Evolutionary conservation across 352 stramenopile genomes (phyloP).

Genomic region (Phytopythium helicoides): DNA sequence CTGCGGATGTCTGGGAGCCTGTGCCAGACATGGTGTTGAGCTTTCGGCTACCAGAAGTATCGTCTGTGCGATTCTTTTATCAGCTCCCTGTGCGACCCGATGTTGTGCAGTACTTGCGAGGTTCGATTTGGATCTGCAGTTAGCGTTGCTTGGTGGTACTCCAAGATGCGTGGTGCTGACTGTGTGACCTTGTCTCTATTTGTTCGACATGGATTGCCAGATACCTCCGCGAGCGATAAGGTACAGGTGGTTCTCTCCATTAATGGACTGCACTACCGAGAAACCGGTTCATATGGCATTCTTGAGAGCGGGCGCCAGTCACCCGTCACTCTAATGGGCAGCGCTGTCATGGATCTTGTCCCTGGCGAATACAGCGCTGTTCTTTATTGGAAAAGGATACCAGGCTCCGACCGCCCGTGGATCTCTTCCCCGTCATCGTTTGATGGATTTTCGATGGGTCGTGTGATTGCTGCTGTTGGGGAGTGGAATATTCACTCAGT

Average conservation of each 20-base stretch:
- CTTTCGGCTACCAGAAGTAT: slow-evolving; percentile 44
- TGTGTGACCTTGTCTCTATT: too few species aligned
- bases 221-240: slow-evolving; percentile 49
- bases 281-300: slow-evolving; percentile 66
- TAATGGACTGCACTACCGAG: slow-evolving; percentile 62
- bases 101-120: slow-evolving; percentile 43
- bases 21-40: slow-evolving; percentile 53
- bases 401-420: slow-evolving; percentile 52
- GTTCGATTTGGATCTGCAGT: slow-evolving; percentile 25
- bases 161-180: too few species aligned
- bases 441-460: slow-evolving; percentile 72
- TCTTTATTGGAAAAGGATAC: slow-evolving; percentile 57
- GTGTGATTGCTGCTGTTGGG: slow-evolving; percentile 50
- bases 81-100: slow-evolving; percentile 64
- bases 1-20: slow-evolving; percentile 49
- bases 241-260: slow-evolving; percentile 63
- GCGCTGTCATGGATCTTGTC: slow-evolving; percentile 58
- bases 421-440: slow-evolving; percentile 52
- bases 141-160: not conserved
- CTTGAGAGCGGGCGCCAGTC: slow-evolving; percentile 55
- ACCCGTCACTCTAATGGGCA: slow-evolving; percentile 50
- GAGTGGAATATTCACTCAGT: slow-evolving; percentile 41
- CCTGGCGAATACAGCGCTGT: slow-evolving; percentile 61
- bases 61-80: slow-evolving; percentile 67
- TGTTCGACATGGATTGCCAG: slow-evolving; percentile 13